Evolutionary conservation across 768 basidiomycete genomes (phyloP).

Genomic region (Termitomyces sp.): DNA sequence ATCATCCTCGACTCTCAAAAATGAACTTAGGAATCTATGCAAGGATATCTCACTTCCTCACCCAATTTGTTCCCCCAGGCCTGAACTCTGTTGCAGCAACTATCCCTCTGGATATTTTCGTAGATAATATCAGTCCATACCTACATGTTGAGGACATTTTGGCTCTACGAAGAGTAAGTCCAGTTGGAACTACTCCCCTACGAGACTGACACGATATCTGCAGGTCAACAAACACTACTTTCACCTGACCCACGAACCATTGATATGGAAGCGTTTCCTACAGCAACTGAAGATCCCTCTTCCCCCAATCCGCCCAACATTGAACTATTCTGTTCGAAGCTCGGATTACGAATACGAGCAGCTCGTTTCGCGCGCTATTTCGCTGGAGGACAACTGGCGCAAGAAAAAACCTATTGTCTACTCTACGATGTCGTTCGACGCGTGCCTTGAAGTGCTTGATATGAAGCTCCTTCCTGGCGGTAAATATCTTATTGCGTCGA

Average conservation of each 20-base stretch:
- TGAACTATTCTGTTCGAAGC: slow-evolving; percentile 31
- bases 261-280: slow-evolving; percentile 70
- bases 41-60: neutral
- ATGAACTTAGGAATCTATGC: neutral
- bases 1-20: neutral
- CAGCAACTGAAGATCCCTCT: slow-evolving; percentile 48
- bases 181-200: neutral
- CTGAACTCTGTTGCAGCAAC: neutral
- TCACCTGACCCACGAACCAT: slow-evolving; percentile 60
- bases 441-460: slow-evolving; percentile 39
- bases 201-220: neutral
- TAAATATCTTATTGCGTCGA: slow-evolving; percentile 62
- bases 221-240: slow-evolving; percentile 61
- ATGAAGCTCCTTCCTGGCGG: slow-evolving; percentile 65
- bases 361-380: slow-evolving; percentile 55
- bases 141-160: slow-evolving; percentile 45
- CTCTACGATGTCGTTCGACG: slow-evolving; percentile 19
- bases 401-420: slow-evolving; percentile 32
- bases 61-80: neutral
- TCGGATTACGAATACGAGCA: slow-evolving; percentile 50
- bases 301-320: slow-evolving; percentile 61
- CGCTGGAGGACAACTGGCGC: slow-evolving; percentile 59
- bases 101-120: slow-evolving; percentile 19
- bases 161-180: slow-evolving; percentile 38
- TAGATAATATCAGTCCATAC: slow-evolving; percentile 39